A percentile compares a stretch with the other conserved stretches of the same genome.
Evolutionary conservation across 257 asterid genomes (phyloP).

Genomic region (Solanum ossicruentum): DNA sequence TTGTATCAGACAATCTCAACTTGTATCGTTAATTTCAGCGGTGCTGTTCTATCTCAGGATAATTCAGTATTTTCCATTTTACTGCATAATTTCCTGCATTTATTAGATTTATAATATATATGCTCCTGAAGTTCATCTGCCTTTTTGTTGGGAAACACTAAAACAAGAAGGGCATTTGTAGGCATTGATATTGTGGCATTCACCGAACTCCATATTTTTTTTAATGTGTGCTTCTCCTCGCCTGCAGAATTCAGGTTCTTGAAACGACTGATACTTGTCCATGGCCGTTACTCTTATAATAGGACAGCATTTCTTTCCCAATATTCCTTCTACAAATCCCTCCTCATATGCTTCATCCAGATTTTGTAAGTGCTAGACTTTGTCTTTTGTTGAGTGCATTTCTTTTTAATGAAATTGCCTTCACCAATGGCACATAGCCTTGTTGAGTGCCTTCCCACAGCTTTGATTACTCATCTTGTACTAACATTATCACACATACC

Average conservation of each 20-base stretch:
- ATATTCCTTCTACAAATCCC: slow-evolving; percentile 91
- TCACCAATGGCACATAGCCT: neutral
- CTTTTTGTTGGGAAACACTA: neutral
- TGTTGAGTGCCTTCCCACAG: neutral
- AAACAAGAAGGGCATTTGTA: neutral
- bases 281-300: slow-evolving; percentile 95
- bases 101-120: neutral
- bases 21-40: neutral
- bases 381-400: neutral
- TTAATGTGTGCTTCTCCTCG: slow-evolving; percentile 3
- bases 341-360: slow-evolving; percentile 90
- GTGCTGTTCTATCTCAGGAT: neutral
- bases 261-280: slow-evolving; percentile 94
- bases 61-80: neutral
- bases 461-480: neutral
- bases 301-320: slow-evolving; percentile 98
- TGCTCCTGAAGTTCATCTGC: neutral
- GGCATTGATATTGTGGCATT: neutral
- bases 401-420: neutral
- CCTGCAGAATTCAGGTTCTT: slow-evolving; percentile 88
- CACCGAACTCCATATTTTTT: neutral
- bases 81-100: neutral
- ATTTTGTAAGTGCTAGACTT: slow-evolving; percentile 68
- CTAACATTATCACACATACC: slow-evolving; percentile 39
- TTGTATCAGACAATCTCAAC: neutral